These are phyloP conservation scores for Fomitopsis betulina DNA, from an alignment of 1,284 basidiomycete species.

Conservation along the genomic window DNA sequence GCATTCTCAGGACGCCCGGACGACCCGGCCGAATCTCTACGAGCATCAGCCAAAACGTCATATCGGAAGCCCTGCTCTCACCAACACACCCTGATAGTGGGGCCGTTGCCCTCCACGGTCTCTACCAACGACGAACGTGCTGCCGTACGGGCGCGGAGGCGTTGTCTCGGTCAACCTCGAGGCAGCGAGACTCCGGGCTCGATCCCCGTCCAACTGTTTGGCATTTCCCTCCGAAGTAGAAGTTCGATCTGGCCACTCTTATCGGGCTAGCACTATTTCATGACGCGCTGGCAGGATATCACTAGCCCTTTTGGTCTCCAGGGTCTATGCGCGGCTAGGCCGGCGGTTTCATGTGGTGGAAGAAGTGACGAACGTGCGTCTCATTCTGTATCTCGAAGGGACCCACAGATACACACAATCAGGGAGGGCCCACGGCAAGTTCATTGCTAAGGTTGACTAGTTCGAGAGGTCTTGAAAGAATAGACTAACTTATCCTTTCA, in stretches of 20 bases:
- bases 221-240: not conserved
- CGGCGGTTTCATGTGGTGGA: not conserved
- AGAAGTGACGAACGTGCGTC: not conserved
- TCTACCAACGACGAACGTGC: not conserved
- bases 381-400: not conserved
- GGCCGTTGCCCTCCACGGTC: not conserved
- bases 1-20: no score
- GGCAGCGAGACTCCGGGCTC: not conserved
- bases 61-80: no score
- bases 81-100: not conserved
- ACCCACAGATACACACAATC: not conserved
- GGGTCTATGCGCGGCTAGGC: not conserved
- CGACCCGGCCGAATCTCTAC: no score
- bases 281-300: not conserved
- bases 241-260: not conserved
- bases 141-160: not conserved
- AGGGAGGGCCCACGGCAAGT: not conserved
- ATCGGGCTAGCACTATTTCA: not conserved
- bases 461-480: no score
- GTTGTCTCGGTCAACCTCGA: not conserved
- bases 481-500: no score
- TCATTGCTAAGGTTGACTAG: not conserved
- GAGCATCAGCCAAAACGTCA: no score
- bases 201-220: not conserved
- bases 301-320: not conserved